Percentiles rank a stretch among this genome's conserved stretches.
Evolutionary conservation across 2,329 filamentous ascomycete genomes (phyloP).

Genomic region (Pestalotiopsis sp.): DNA sequence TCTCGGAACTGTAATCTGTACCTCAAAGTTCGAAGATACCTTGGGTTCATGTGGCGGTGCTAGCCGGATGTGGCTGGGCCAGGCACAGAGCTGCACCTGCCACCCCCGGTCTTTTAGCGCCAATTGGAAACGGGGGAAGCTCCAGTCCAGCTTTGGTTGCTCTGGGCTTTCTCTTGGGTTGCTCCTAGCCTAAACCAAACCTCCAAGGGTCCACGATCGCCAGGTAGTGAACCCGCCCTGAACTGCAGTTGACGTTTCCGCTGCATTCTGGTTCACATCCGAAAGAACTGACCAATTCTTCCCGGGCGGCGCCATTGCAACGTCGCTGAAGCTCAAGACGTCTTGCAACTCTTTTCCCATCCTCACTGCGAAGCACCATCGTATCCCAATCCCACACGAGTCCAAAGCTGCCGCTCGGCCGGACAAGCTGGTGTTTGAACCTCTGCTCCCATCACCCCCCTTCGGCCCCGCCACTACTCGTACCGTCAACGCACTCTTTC

Average conservation of each 20-base stretch:
- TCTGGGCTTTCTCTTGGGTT: not conserved
- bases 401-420: not conserved
- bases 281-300: not conserved
- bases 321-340: not conserved
- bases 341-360: not conserved
- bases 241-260: not conserved
- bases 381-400: not conserved
- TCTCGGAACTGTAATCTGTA: no score
- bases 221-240: constrained; percentile 1
- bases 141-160: not conserved
- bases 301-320: not conserved
- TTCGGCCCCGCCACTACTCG: not conserved
- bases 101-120: not conserved
- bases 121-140: constrained; percentile 1
- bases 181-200: not conserved
- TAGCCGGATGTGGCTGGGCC: not conserved
- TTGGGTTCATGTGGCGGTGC: not conserved
- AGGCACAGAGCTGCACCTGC: not conserved
- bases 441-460: not conserved
- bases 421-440: not conserved
- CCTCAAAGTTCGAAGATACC: no score
- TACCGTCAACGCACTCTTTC: not conserved
- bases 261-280: not conserved
- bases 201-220: constrained; percentile 4
- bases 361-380: not conserved